phyloP scores from a whole-genome alignment of 2,329 filamentous ascomycete species.

The Aspergillus aculeatus region DNA sequence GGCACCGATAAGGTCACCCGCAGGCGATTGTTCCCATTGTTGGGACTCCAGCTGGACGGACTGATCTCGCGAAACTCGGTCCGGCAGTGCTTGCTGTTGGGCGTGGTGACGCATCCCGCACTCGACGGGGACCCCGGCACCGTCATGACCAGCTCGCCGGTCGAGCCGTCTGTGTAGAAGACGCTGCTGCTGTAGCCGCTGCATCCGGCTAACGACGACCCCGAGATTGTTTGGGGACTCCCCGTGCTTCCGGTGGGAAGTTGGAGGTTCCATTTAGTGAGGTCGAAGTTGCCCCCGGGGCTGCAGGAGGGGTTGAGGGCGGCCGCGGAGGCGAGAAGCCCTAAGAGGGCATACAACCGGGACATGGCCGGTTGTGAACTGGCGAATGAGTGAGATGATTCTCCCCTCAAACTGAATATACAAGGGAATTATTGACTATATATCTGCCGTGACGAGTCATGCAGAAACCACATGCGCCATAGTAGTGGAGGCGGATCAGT shows the following conservation, averaged over 20 bases:
- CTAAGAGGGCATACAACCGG: too few species aligned
- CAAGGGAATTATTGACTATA: too few species aligned
- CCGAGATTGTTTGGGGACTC: too few species aligned
- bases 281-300: constrained; percentile 37
- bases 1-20: too few species aligned
- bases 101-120: constrained; percentile 40
- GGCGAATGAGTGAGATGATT: too few species aligned
- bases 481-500: too few species aligned
- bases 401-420: too few species aligned
- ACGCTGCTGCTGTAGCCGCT: constrained; percentile 35
- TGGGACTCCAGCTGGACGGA: constrained; percentile 35
- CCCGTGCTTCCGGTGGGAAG: too few species aligned
- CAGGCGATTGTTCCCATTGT: constrained; percentile 30
- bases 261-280: constrained; percentile 27
- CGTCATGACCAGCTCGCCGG: constrained; percentile 41
- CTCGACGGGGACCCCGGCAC: constrained; percentile 37
- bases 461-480: too few species aligned
- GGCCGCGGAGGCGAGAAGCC: not conserved
- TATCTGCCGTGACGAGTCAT: too few species aligned
- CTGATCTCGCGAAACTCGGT: constrained; percentile 43
- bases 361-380: too few species aligned
- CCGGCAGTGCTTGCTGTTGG: constrained; percentile 44
- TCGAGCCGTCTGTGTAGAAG: constrained; percentile 37
- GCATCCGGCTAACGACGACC: constrained; percentile 41
- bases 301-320: not conserved